Base-by-base conservation (phyloP, 164 flowering plant genomes). In the Dillenia turbinata region DNA sequence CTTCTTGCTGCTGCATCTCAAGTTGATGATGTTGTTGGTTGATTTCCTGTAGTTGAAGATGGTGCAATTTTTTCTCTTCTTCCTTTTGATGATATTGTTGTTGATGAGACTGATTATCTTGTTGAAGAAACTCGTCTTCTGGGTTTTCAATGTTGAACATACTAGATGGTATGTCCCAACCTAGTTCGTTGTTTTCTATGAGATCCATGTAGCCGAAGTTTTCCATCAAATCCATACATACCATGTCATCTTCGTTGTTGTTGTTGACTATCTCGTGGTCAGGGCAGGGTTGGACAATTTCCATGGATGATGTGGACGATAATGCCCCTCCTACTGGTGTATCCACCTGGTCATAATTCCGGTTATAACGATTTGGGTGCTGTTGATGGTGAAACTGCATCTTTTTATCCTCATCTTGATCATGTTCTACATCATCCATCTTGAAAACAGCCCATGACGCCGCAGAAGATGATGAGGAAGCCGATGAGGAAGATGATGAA, bases 171-270 rank as follows among this genome's bases (percentile, higher is more conserved):
- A 33, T 33, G 54, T 90, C 96, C 83, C 92, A 85, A 19, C 8
- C 76, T 44, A 76, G 61, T 3, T 87, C 85, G 52, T 78, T 76
- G 47, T 52, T 49, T 43, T 89, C 96, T 0, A 90, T 48, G 50
- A 93, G 72, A 67, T 85, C 96, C 85, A 90, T 84, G 74, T 75
- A 92, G 56, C 85, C 87, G 12, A 93, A 69, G 54, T 68, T 86
- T 68, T 85, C 86, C 88, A 93, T 76, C 61, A 80, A 80, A 60
- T 85, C 85, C 73, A 83, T 78, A 73, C 86, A 81, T 12, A 74
- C 83, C 6, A 56, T 55, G 33, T 59, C 71, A 1, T 62, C 40
- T 33, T 33, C 40, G 40, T 33, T 33, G 40, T 6, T 33, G 40
- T 33, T 33, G 7, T 33, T 33, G 40, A 33, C 69, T 24, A 58